Conservation (phyloP, 768 basidiomycete species). For the Pulveroboletus ravenelii region DNA sequence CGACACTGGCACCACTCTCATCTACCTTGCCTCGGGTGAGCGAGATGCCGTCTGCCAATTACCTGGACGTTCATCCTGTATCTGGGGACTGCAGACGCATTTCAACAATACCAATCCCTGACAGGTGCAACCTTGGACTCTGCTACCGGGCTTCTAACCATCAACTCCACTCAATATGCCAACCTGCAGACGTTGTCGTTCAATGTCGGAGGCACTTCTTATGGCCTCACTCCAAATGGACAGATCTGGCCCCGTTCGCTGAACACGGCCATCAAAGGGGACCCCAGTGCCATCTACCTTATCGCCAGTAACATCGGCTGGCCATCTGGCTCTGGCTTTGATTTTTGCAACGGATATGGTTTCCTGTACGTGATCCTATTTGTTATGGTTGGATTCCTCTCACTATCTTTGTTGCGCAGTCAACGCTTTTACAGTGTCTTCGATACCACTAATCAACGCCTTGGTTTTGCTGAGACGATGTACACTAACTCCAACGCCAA, state of each 20-base stretch:
- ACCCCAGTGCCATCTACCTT: constrained; percentile 25
- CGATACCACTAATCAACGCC: background rate
- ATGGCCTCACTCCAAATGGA: constrained; percentile 20
- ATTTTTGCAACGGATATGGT: constrained; percentile 20
- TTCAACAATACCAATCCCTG: constrained; percentile 12
- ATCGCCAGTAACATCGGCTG: constrained; percentile 18
- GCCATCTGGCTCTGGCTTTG: constrained; percentile 6
- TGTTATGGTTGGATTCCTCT: no score
- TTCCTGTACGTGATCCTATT: background rate
- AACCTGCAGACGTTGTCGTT: constrained; percentile 25
- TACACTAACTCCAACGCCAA: background rate
- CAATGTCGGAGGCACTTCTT: constrained; percentile 12
- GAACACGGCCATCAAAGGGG: constrained; percentile 26
- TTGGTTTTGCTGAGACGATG: background rate
- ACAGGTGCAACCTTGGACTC: constrained; percentile 26
- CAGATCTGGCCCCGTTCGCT: constrained; percentile 34
- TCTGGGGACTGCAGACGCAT: constrained; percentile 21
- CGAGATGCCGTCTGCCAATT: background rate
- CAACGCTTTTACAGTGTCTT: constrained; percentile 38
- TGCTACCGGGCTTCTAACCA: constrained; percentile 25
- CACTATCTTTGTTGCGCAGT: background rate
- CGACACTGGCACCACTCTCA: constrained; percentile 32
- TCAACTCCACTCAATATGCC: constrained; percentile 22
- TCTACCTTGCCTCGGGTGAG: constrained; percentile 24
- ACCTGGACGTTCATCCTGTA: background rate